phyloP scores from a whole-genome alignment of 257 asterid genomes.

The Linderniella brevidens region DNA sequence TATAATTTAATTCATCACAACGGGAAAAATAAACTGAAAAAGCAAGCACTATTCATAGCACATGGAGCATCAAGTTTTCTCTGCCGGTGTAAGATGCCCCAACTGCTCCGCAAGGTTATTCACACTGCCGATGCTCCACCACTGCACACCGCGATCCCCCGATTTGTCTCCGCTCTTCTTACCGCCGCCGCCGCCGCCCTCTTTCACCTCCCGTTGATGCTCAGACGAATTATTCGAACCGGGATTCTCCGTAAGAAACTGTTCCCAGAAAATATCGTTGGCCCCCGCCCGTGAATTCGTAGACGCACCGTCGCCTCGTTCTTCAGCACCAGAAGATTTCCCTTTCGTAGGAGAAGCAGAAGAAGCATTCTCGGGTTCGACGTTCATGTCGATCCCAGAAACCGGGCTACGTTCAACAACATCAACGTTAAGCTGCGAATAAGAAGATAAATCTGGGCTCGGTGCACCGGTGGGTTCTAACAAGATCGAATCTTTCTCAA shows the following conservation, averaged over 20 bases:
- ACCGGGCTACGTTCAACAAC: slow-evolving; percentile 12
- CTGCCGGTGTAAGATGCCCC: slow-evolving; percentile 79
- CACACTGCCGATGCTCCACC: slow-evolving; percentile 60
- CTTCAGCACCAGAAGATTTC: slow-evolving; percentile 18
- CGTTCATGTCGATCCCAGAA: slow-evolving; percentile 51
- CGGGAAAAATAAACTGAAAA: no score
- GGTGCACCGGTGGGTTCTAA: slow-evolving; percentile 27
- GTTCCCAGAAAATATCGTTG: slow-evolving; percentile 92
- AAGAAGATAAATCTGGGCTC: slow-evolving; percentile 40
- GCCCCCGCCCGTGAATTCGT: slow-evolving; percentile 37
- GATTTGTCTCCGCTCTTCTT: slow-evolving; percentile 33
- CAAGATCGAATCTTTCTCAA: slow-evolving; percentile 26
- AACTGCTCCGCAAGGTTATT: slow-evolving; percentile 51
- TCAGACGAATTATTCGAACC: slow-evolving; percentile 44
- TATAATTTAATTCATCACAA: no score
- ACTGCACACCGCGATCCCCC: slow-evolving; percentile 29
- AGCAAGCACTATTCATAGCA: no score
- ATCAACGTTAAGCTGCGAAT: slow-evolving; percentile 33
- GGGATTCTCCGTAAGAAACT: slow-evolving; percentile 85
- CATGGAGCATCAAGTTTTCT: slow-evolving; percentile 37
- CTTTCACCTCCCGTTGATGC: slow-evolving; percentile 29
- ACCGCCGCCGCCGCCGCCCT: slow-evolving; percentile 11
- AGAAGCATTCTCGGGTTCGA: slow-evolving; percentile 30
- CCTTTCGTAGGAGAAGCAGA: slow-evolving; percentile 10
- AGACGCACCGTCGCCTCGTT: slow-evolving; percentile 17